These are phyloP conservation scores for Cyberlindnera suaveolens DNA, from an alignment of 805 yeast species.

Conservation along the genomic window DNA sequence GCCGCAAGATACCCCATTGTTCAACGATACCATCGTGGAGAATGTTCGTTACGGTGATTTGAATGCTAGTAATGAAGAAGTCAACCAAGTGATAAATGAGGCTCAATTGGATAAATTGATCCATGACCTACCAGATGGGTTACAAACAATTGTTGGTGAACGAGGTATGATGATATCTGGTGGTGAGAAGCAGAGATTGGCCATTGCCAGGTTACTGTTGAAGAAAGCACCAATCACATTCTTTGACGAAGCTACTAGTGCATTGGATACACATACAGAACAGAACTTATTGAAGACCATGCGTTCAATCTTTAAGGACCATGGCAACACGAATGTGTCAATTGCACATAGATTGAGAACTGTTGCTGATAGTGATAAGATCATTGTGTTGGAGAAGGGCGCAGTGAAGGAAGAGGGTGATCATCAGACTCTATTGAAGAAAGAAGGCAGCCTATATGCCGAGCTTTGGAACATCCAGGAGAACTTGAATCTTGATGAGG, in stretches of 20 bases:
- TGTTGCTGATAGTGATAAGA: conserved; percentile 89
- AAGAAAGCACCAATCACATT: conserved; percentile 86
- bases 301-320: conserved; percentile 52
- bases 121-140: conserved; percentile 73
- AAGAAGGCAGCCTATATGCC: conserved; percentile 57
- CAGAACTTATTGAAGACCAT: conserved; percentile 76
- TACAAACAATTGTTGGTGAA: conserved; percentile 87
- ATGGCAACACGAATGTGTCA: conserved; percentile 68
- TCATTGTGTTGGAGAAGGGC: conserved; percentile 80
- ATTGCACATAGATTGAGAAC: conserved; percentile 94
- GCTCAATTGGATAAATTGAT: conserved; percentile 67
- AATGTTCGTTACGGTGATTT: conserved; percentile 84
- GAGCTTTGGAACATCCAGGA: conserved; percentile 93
- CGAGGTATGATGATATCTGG: conserved; percentile 99
- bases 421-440: conserved; percentile 54
- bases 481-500: conserved; percentile 47
- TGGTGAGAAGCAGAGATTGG: conserved; percentile 96
- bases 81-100: conserved; percentile 51
- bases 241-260: conserved; percentile 96
- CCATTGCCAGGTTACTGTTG: conserved; percentile 84
- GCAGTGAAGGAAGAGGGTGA: conserved; percentile 82
- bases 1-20: conserved; percentile 95
- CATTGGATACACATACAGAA: conserved; percentile 94
- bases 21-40: conserved; percentile 84
- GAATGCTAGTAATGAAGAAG: conserved; percentile 66